Percentiles rank a stretch among this genome's conserved stretches.
phyloP scores from a whole-genome alignment of 169 alveolate species.

The Plasmodium ovale region DNA sequence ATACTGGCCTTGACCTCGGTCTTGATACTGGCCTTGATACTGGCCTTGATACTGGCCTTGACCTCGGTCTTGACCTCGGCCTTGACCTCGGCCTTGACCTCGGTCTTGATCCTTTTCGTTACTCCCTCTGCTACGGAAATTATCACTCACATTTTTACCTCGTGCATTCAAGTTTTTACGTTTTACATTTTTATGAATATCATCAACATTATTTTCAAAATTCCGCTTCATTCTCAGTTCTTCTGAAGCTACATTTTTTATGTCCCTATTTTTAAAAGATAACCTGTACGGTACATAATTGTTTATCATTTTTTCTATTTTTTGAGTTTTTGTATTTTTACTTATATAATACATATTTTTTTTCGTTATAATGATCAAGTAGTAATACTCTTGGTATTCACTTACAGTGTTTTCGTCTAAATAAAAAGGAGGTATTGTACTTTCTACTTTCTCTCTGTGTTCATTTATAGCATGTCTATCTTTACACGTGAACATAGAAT shows the following conservation, averaged over 20 bases:
- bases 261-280: conserved; percentile 39
- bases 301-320: conserved; percentile 66
- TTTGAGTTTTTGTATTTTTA: conserved; percentile 46
- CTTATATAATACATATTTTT: conserved; percentile 51
- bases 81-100: too few relatives aligned
- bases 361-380: conserved; percentile 43
- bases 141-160: background rate
- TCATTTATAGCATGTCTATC: background rate
- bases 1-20: too few relatives aligned
- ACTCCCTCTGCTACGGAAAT: background rate
- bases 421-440: conserved; percentile 62
- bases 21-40: too few relatives aligned
- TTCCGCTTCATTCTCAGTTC: conserved; percentile 8
- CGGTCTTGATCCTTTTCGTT: background rate
- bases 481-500: background rate
- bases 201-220: background rate
- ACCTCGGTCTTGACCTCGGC: too few relatives aligned
- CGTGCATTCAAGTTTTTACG: background rate
- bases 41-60: too few relatives aligned
- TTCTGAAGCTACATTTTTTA: conserved; percentile 6
- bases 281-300: conserved; percentile 18
- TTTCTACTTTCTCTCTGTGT: conserved; percentile 6
- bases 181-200: background rate
- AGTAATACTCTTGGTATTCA: conserved; percentile 67
- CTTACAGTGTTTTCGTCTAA: conserved; percentile 69